phyloP scores from a whole-genome alignment of 768 basidiomycete species.

The Collybia sp. region DNA sequence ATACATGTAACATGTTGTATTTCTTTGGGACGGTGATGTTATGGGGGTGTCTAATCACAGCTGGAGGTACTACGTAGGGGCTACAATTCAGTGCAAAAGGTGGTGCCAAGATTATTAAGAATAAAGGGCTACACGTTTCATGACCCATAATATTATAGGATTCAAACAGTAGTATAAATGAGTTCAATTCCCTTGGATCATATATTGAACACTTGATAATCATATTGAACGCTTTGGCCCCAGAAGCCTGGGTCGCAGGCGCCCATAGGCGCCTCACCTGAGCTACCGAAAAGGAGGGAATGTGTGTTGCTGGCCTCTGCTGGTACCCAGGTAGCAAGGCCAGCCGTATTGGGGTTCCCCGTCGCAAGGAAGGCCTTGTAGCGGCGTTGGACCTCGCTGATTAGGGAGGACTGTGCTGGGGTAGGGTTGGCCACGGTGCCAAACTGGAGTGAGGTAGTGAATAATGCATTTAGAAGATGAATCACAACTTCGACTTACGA shows the following conservation, averaged over 20 bases:
- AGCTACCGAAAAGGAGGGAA: slow-evolving; percentile 57
- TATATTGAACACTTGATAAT: slow-evolving; percentile 62
- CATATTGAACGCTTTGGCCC: slow-evolving; percentile 59
- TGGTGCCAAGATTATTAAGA: slow-evolving; percentile 2
- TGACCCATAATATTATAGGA: neutral
- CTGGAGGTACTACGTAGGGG: slow-evolving; percentile 6
- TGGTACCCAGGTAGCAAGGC: slow-evolving; percentile 47
- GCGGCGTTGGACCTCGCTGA: slow-evolving; percentile 61
- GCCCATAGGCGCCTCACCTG: slow-evolving; percentile 44
- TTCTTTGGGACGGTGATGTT: no score
- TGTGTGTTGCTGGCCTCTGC: slow-evolving; percentile 49
- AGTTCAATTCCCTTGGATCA: slow-evolving; percentile 12
- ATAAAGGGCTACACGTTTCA: slow-evolving; percentile 16
- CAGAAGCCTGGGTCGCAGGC: slow-evolving; percentile 67
- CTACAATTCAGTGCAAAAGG: slow-evolving; percentile 8
- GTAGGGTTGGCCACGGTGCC: slow-evolving; percentile 57
- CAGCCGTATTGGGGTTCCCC: slow-evolving; percentile 57
- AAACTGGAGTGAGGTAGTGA: slow-evolving; percentile 23
- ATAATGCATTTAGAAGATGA: neutral
- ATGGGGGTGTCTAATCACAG: slow-evolving; percentile 1
- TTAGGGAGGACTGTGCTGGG: slow-evolving; percentile 51
- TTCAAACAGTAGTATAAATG: no score
- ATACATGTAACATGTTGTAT: no score
- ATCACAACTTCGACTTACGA: slow-evolving; percentile 39
- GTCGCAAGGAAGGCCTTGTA: slow-evolving; percentile 62